Evolutionary conservation across 371 early-diverging fungal genomes (phyloP), one percentile per base, ranked within the genome.

Genomic region (Zychaea mexicana): DNA sequence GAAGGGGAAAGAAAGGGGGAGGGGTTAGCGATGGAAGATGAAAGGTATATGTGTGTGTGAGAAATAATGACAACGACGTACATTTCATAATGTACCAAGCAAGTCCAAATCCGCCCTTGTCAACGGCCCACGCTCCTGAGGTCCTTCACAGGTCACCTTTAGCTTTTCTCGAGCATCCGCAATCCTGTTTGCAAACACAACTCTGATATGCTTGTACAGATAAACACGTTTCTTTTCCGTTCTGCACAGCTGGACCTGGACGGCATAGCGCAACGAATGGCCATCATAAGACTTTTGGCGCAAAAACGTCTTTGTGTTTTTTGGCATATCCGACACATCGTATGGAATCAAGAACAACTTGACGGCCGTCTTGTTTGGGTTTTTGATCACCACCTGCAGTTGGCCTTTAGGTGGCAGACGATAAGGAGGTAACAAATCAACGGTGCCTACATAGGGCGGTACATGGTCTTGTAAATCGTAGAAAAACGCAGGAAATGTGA

Each of bases 341-440:
- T 94, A 95, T 0, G 93, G 94, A 1, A 95, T 76, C 33, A 94
- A 61, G 62, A 92, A 94, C 0, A 94, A 70, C 67, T 95, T 93
- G 57, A 93, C 88, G 0, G 89, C 92, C 0, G 93, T 91, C 55
- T 85, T 85, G 72, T 86, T 81, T 1, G 91, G 90, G 62, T 95
- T 95, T 71, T 92, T 90, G 72, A 95, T 88, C 31, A 92, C 87
- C 10, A 95, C 83, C 69, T 94, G 94, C 9, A 95, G 71, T 60
- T 93, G 93, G 2, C 95, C 95, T 58, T 87, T 83, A 21, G 81
- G 74, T 10, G 95, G 95, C 8, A 95, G 66, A 19, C 92, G 77
- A 7, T 92, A 90, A 2, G 78, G 77, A 54, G 66, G 68, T 15
- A 62, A 57, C n/a, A 79, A 33, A 75, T 83, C 74, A 46, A 81